A percentile compares a stretch with the other conserved stretches of the same genome.
phyloP scores from a whole-genome alignment of 495 filamentous ascomycete genomes.

The Pyrenopolyporus hunteri region DNA sequence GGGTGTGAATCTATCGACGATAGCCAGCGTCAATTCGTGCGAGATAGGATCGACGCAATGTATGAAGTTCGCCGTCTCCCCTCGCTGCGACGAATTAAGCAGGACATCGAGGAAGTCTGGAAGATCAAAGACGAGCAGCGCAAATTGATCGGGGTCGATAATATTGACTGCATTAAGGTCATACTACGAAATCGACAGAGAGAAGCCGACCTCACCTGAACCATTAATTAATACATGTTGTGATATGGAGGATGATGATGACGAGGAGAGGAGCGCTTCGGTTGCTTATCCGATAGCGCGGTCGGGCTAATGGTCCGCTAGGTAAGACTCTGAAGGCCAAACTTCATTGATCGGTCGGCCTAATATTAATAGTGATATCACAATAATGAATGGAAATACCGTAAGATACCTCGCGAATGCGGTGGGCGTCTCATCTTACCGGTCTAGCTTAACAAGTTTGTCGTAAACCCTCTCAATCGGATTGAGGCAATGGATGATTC shows the following conservation, averaged over 20 bases:
- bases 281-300: too few species aligned
- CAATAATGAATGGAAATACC: too few species aligned
- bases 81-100: constrained; percentile 34
- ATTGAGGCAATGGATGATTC: too few species aligned
- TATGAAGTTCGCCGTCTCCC: constrained; percentile 38
- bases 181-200: constrained; percentile 36
- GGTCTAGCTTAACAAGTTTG: too few species aligned
- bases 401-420: too few species aligned
- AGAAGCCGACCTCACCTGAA: constrained; percentile 37
- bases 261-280: not conserved
- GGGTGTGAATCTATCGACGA: constrained; percentile 40
- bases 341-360: too few species aligned
- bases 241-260: not conserved
- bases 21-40: constrained; percentile 35
- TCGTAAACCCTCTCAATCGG: too few species aligned
- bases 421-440: too few species aligned
- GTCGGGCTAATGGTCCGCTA: too few species aligned
- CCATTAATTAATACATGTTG: not conserved
- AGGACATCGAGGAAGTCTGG: constrained; percentile 41
- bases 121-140: constrained; percentile 39
- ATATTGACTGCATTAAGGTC: constrained; percentile 39
- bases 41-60: constrained; percentile 35
- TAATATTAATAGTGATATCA: too few species aligned
- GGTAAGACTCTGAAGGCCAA: too few species aligned
- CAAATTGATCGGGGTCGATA: constrained; percentile 34